Conservation (phyloP, 176 grass and related monocot species). For the Triticum timopheevii region DNA sequence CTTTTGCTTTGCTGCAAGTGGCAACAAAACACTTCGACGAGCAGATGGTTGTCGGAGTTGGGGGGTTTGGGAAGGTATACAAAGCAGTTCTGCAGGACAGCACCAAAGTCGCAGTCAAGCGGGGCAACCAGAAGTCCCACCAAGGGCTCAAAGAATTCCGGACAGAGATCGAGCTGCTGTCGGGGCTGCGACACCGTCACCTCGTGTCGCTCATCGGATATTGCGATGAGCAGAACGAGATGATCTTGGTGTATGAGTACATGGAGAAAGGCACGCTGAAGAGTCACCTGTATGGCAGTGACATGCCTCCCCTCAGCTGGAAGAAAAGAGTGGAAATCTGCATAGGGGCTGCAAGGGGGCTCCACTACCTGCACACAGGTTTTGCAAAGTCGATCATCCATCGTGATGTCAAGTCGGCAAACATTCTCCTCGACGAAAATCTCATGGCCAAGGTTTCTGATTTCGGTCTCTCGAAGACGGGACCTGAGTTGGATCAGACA, state of each 20-base stretch:
- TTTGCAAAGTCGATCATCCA: slow-evolving; percentile 91
- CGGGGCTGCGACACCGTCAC: slow-evolving; percentile 86
- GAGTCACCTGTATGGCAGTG: slow-evolving; percentile 76
- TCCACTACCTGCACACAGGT: slow-evolving; percentile 97
- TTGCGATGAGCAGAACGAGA: slow-evolving; percentile 83
- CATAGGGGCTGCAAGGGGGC: slow-evolving; percentile 92
- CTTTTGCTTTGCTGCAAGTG: slow-evolving; percentile 69
- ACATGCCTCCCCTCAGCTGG: slow-evolving; percentile 73
- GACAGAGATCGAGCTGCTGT: slow-evolving; percentile 90
- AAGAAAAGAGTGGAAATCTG: slow-evolving; percentile 85
- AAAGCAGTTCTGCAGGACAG: slow-evolving; percentile 81
- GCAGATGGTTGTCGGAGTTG: slow-evolving; percentile 78
- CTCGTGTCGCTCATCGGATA: slow-evolving; percentile 91
- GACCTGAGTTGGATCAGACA: slow-evolving; percentile 83
- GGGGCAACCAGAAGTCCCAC: slow-evolving; percentile 88
- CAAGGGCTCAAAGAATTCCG: slow-evolving; percentile 86
- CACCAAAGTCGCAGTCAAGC: slow-evolving; percentile 74
- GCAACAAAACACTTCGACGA: slow-evolving; percentile 87
- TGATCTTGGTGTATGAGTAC: slow-evolving; percentile 97
- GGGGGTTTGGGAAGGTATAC: slow-evolving; percentile 94
- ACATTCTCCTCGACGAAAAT: slow-evolving; percentile 89
- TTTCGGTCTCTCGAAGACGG: slow-evolving; percentile 94
- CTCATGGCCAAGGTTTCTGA: slow-evolving; percentile 95
- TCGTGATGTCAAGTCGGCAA: slow-evolving; percentile 93
- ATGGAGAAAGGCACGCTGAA: slow-evolving; percentile 95